These are phyloP conservation scores for Amaranthus palmeri DNA, from an alignment of 148 eudicot genomes.

Conservation along the genomic window DNA sequence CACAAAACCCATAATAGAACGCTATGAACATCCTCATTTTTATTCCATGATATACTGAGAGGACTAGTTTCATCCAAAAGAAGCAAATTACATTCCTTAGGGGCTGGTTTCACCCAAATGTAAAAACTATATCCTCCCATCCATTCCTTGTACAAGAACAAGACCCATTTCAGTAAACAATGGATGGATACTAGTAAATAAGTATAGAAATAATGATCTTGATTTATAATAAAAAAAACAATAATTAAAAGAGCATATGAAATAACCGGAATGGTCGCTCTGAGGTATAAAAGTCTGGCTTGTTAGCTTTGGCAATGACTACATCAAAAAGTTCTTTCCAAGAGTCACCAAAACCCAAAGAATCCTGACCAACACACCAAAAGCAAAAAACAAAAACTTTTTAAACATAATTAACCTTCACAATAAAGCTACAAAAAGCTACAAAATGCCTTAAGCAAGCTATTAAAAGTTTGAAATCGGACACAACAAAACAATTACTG, in stretches of 20 bases:
- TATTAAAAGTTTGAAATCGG: too few species aligned
- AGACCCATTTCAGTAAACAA: background rate
- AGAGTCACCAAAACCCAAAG: conserved; percentile 64
- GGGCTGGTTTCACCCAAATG: background rate
- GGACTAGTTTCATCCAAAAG: background rate
- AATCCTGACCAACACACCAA: conserved; percentile 48
- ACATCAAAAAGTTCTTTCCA: conserved; percentile 99
- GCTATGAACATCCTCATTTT: too few species aligned
- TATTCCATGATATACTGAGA: background rate
- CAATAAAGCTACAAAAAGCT: background rate
- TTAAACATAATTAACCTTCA: conserved; percentile 1
- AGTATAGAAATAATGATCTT: background rate
- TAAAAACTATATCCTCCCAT: background rate
- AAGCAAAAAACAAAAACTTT: conserved; percentile 7
- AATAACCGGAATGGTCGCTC: conserved; percentile 91
- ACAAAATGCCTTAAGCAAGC: too few species aligned
- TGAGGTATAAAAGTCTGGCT: conserved; percentile 93
- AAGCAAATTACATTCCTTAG: background rate
- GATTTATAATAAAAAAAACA: background rate
- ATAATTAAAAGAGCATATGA: conserved; percentile 14
- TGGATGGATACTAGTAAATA: background rate
- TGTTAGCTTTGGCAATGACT: conserved; percentile 96
- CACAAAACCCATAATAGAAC: too few species aligned
- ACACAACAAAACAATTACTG: too few species aligned
- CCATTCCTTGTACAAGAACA: background rate